A percentile compares a stretch with the other conserved stretches of the same genome.
Evolutionary conservation across 768 basidiomycete genomes (phyloP).

Genomic region (Galerina marginata): DNA sequence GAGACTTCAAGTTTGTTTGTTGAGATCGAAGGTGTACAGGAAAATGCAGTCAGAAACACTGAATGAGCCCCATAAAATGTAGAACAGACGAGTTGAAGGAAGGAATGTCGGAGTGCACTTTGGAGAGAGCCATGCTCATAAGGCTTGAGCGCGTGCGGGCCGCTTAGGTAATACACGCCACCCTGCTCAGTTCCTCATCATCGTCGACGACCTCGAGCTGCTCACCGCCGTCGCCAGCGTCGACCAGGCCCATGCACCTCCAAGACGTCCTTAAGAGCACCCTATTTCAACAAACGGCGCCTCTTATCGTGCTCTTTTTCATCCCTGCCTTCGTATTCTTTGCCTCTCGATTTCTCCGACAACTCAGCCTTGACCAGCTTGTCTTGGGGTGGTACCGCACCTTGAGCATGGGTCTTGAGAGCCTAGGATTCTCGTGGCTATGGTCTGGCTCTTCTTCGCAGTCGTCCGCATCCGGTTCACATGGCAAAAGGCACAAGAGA

Average conservation of each 20-base stretch:
- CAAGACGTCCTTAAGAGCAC: slow-evolving; percentile 45
- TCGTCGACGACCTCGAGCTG: slow-evolving; percentile 6
- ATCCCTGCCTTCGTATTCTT: slow-evolving; percentile 60
- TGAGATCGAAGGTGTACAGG: too few species aligned
- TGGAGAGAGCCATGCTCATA: too few species aligned
- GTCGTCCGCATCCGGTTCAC: slow-evolving; percentile 24
- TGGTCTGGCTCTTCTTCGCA: slow-evolving; percentile 63
- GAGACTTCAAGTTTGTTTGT: too few species aligned
- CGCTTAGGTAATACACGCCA: too few species aligned
- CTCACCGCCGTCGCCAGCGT: slow-evolving; percentile 16
- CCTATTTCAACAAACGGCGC: slow-evolving; percentile 60
- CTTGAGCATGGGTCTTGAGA: slow-evolving; percentile 61
- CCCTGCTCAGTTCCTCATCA: slow-evolving; percentile 3
- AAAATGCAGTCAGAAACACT: too few species aligned
- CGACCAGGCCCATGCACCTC: slow-evolving; percentile 47
- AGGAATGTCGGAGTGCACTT: too few species aligned
- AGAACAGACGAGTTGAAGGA: too few species aligned
- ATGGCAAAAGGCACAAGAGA: slow-evolving; percentile 52
- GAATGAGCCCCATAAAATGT: too few species aligned
- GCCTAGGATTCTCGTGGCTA: slow-evolving; percentile 56
- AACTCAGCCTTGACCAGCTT: slow-evolving; percentile 29
- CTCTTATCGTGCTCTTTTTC: slow-evolving; percentile 58
- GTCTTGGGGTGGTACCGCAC: slow-evolving; percentile 30
- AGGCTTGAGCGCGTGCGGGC: too few species aligned
- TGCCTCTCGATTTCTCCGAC: slow-evolving; percentile 31